phyloP scores from a whole-genome alignment of 768 basidiomycete genomes.

The Lactarius hengduanensis region DNA sequence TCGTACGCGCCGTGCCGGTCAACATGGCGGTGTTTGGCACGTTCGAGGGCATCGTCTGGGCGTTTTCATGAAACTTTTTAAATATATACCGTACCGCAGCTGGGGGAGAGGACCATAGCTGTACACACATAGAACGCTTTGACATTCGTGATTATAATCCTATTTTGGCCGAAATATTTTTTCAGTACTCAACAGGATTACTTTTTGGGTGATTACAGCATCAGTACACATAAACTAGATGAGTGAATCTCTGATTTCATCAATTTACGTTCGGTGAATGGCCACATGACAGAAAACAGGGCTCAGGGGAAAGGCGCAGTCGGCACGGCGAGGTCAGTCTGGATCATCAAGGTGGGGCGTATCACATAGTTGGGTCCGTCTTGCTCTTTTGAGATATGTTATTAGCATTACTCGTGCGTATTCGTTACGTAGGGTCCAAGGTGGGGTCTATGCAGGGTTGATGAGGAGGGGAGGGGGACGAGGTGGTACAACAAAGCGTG shows the following conservation, averaged over 20 bases:
- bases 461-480: not conserved
- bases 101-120: too few species aligned
- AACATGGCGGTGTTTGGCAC: slow-evolving; percentile 80
- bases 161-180: not conserved
- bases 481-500: slow-evolving; percentile 11
- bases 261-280: not conserved
- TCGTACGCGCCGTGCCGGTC: slow-evolving; percentile 83
- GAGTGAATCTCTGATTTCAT: not conserved
- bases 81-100: not conserved
- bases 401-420: slow-evolving; percentile 4
- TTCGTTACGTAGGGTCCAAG: slow-evolving; percentile 7
- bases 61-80: slow-evolving; percentile 30
- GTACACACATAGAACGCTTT: too few species aligned
- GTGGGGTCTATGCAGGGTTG: slow-evolving; percentile 16
- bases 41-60: slow-evolving; percentile 60
- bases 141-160: not conserved
- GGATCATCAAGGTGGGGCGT: not conserved
- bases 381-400: slow-evolving; percentile 1
- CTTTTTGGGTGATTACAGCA: too few species aligned
- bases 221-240: too few species aligned
- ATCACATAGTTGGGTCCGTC: not conserved
- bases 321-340: not conserved
- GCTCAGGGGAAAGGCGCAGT: not conserved
- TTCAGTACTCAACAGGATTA: not conserved
- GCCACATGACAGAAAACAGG: not conserved